These are phyloP conservation scores for Vaccinium darrowii DNA, from an alignment of 148 eudicot species.

Conservation along the genomic window DNA sequence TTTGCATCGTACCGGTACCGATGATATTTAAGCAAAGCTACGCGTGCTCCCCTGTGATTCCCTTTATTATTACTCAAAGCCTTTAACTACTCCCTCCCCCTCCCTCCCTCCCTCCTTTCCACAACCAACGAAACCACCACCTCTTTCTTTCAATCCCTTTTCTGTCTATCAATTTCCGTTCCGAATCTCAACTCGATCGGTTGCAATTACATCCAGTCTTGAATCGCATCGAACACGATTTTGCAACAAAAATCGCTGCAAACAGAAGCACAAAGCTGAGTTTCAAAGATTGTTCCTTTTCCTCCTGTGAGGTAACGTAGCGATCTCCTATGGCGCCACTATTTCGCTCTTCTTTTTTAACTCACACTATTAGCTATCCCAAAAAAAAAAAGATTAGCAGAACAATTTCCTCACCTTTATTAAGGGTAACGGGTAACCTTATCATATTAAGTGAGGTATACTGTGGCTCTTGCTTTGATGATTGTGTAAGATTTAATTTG, in stretches of 20 bases:
- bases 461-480: too few species aligned
- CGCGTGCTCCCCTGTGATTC: slow-evolving; percentile 20
- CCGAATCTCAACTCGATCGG: neutral
- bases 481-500: too few species aligned
- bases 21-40: slow-evolving; percentile 12
- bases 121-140: slow-evolving; percentile 4
- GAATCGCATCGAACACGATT: neutral
- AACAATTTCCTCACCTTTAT: too few species aligned
- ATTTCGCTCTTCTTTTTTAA: neutral
- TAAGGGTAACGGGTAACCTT: too few species aligned
- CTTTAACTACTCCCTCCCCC: neutral
- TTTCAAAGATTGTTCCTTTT: neutral
- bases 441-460: too few species aligned
- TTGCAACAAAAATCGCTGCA: too few species aligned
- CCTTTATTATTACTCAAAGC: neutral
- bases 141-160: slow-evolving; percentile 13
- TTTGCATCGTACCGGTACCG: neutral
- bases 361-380: neutral
- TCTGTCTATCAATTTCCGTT: too few species aligned
- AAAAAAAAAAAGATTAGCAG: neutral
- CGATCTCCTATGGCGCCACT: neutral
- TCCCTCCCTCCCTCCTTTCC: neutral
- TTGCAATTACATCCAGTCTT: neutral
- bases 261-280: neutral
- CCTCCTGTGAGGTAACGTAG: neutral